Evolutionary conservation across 495 filamentous ascomycete species (phyloP).

Genomic region (Pyrenopolyporus hunteri): DNA sequence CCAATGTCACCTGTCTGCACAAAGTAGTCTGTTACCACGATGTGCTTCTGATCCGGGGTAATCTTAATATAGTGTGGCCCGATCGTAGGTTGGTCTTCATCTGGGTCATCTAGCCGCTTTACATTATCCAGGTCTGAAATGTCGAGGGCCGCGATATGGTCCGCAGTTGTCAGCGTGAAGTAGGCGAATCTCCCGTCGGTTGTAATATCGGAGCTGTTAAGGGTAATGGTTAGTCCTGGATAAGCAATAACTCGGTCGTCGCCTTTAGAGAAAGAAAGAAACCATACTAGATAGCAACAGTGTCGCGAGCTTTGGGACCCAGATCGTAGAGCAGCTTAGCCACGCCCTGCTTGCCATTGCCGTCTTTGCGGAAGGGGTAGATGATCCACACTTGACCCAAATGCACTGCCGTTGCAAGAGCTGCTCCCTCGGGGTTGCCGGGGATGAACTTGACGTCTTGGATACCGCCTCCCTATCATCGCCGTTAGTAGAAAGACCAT

Average conservation of each 20-base stretch:
- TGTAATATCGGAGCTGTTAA: slow-evolving; percentile 57
- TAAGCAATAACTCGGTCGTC: no score
- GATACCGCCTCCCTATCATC: slow-evolving; percentile 59
- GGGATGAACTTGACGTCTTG: slow-evolving; percentile 73
- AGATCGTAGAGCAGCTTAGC: slow-evolving; percentile 65
- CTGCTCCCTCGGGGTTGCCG: slow-evolving; percentile 62
- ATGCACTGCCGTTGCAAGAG: slow-evolving; percentile 66
- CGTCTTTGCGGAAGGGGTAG: slow-evolving; percentile 63
- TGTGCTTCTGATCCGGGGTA: slow-evolving; percentile 67
- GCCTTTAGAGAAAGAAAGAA: slow-evolving; percentile 19
- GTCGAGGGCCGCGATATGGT: slow-evolving; percentile 68
- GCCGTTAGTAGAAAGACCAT: background rate
- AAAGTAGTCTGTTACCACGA: slow-evolving; percentile 70
- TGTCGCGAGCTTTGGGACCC: slow-evolving; percentile 60
- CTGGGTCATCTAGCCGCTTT: slow-evolving; percentile 65
- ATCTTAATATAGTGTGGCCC: slow-evolving; percentile 71
- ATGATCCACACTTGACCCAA: slow-evolving; percentile 70
- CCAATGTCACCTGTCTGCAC: slow-evolving; percentile 66
- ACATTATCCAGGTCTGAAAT: slow-evolving; percentile 65
- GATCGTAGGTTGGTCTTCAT: slow-evolving; percentile 62
- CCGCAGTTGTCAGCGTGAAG: slow-evolving; percentile 65
- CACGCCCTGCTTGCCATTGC: slow-evolving; percentile 60
- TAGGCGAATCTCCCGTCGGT: slow-evolving; percentile 65
- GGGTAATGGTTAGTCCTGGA: background rate
- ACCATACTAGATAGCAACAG: slow-evolving; percentile 60